Conservation (phyloP, 164 flowering plant species). For the Vitis vinifera region ASM3070453v1 NC_081806.1:670501-671000, state of each 20-base stretch:
- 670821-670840: constrained; percentile 1
- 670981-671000: not conserved
- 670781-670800: not conserved
- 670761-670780: not conserved
- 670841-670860: not conserved
- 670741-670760: not conserved
- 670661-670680: constrained; percentile 61
- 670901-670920: too few relatives aligned
- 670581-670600: not conserved
- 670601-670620: constrained; percentile 68
- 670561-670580: not conserved
- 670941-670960: too few relatives aligned
- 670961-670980: too few relatives aligned
- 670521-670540: constrained; percentile 38
- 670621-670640: constrained; percentile 68
- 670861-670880: too few relatives aligned
- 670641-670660: constrained; percentile 75
- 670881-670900: too few relatives aligned
- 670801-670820: not conserved
- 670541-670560: constrained; percentile 2
- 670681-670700: constrained; percentile 66
- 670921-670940: too few relatives aligned
- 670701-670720: constrained; percentile 78
- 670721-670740: constrained; percentile 40
- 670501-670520: constrained; percentile 59